These are phyloP conservation scores for Fusarium falciforme DNA, from an alignment of 2,329 filamentous ascomycete genomes.

Conservation along the genomic window DNA sequence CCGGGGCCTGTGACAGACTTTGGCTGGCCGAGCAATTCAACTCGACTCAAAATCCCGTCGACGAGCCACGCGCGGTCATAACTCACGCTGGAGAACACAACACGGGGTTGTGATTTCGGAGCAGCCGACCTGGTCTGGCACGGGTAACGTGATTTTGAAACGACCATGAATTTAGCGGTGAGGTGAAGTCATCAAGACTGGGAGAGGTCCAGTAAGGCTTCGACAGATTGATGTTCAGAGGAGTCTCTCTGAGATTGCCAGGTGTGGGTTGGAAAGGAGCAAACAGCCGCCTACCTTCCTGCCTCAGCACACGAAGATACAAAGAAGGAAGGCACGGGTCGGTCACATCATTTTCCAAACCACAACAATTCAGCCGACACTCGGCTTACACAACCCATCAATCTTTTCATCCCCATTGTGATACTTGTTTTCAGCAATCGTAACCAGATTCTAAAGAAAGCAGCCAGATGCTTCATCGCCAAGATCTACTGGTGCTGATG, in stretches of 20 bases:
- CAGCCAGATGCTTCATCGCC: background rate
- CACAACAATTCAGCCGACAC: background rate
- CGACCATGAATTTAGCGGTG: background rate
- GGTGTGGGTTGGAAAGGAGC: background rate
- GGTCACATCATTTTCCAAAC: background rate
- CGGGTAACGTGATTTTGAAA: conserved; percentile 3
- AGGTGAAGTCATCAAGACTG: background rate
- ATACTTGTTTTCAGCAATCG: background rate
- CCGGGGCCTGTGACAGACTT: conserved; percentile 13
- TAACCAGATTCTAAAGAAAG: background rate
- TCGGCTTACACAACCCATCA: background rate
- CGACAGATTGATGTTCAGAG: background rate
- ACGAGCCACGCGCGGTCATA: conserved; percentile 29
- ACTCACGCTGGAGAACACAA: conserved; percentile 15
- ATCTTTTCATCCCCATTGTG: background rate
- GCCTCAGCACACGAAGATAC: background rate
- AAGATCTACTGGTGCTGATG: background rate
- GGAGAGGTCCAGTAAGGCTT: background rate
- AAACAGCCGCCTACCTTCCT: background rate
- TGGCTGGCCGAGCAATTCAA: conserved; percentile 35
- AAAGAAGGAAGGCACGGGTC: background rate
- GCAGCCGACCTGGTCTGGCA: conserved; percentile 18
- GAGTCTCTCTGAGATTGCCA: background rate
- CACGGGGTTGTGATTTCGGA: conserved; percentile 14
- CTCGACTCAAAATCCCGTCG: conserved; percentile 44